Evolutionary conservation across 208 protist genomes (phyloP).

Genomic region (Trypanosoma vivax): DNA sequence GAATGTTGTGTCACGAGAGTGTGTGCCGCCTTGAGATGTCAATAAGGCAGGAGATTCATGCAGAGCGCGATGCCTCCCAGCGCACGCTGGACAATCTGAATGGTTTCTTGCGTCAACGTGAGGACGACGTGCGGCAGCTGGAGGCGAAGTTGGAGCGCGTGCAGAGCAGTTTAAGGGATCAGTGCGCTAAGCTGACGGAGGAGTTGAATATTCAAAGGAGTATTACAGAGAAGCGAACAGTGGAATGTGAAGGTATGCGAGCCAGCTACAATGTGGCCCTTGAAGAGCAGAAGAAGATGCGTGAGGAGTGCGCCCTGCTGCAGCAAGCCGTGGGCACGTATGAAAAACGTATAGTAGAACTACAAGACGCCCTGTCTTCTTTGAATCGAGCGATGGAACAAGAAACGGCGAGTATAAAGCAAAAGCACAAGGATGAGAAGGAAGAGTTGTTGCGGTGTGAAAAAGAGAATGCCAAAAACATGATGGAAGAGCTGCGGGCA

Average conservation of each 20-base stretch:
- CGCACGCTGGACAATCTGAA: not conserved
- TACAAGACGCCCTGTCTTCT: too few relatives aligned
- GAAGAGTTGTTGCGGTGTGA: not conserved
- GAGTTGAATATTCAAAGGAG: not conserved
- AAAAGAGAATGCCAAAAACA: constrained; percentile 4
- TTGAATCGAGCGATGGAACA: too few relatives aligned
- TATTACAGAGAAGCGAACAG: constrained; percentile 1
- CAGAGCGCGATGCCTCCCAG: not conserved
- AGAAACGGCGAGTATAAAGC: too few relatives aligned
- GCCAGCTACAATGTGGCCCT: not conserved
- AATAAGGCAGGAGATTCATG: not conserved
- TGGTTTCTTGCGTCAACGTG: not conserved
- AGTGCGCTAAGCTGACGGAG: not conserved
- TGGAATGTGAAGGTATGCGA: not conserved
- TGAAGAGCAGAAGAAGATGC: not conserved
- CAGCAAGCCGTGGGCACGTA: constrained; percentile 18
- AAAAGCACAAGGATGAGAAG: too few relatives aligned
- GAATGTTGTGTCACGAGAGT: too few relatives aligned
- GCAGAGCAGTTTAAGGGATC: constrained; percentile 17
- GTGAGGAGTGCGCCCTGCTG: constrained; percentile 11
- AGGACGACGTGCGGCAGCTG: constrained; percentile 17
- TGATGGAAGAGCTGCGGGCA: constrained; percentile 15
- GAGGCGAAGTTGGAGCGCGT: constrained; percentile 16
- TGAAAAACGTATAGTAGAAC: too few relatives aligned
- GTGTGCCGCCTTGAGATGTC: too few relatives aligned